Conservation (phyloP, 164 flowering plant genomes). For the Vitis vinifera region DNA sequence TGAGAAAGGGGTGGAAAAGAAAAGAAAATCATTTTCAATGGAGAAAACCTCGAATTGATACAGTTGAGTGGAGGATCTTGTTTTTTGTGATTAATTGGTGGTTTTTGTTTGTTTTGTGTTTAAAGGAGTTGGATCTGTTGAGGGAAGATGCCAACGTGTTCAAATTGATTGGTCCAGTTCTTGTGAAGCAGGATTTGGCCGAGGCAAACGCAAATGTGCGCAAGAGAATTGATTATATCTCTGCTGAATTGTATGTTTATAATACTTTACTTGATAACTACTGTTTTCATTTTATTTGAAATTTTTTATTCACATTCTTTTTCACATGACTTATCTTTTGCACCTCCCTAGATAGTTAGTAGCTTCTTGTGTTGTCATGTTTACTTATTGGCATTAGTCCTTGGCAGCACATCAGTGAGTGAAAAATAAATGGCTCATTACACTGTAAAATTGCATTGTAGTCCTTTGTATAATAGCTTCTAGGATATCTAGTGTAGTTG, state of each 20-base stretch:
- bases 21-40: background rate
- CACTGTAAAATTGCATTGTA: too few relatives aligned
- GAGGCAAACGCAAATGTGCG: slow-evolving; percentile 97
- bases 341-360: too few relatives aligned
- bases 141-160: slow-evolving; percentile 84
- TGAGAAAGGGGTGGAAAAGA: background rate
- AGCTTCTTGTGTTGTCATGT: too few relatives aligned
- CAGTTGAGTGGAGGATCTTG: slow-evolving; percentile 1
- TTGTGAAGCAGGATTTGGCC: slow-evolving; percentile 96
- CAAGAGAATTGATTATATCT: slow-evolving; percentile 92
- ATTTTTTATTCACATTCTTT: too few relatives aligned
- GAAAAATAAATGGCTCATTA: too few relatives aligned
- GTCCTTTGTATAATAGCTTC: too few relatives aligned
- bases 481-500: too few relatives aligned
- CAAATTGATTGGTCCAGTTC: slow-evolving; percentile 95
- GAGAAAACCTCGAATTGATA: background rate
- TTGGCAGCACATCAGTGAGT: too few relatives aligned
- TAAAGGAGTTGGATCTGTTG: slow-evolving; percentile 88
- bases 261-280: slow-evolving; percentile 1
- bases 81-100: background rate
- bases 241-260: slow-evolving; percentile 83
- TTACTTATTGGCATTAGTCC: too few relatives aligned
- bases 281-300: background rate
- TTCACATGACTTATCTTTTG: too few relatives aligned
- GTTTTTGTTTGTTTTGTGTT: slow-evolving; percentile 7